Base-by-base conservation (phyloP, 176 grass and related monocot species). In the Aegilops longissima region DNA sequence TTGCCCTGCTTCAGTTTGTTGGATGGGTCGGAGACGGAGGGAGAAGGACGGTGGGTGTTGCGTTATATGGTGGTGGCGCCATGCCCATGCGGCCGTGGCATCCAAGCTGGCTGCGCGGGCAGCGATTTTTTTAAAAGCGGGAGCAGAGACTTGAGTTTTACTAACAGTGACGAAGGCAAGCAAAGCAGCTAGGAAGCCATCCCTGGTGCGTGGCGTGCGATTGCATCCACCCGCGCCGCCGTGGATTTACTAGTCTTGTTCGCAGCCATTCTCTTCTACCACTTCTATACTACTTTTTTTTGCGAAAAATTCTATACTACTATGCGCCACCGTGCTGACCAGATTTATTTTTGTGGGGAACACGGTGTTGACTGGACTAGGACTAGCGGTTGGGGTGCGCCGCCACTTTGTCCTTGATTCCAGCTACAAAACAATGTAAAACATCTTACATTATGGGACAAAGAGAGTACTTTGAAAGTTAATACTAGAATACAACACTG, bases 81-180 rank as follows among this genome's bases (percentile, higher is more conserved):
- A 8, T 59, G 54, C 54, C 11, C 38, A 1, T 1, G 74, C 66
- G 14, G 88, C 9, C 62, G 80, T 86, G 54, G 54, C 79, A 70
- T 12, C 30, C 39, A 90, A 86, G 84, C 73, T 90, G 89, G 84
- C 73, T 83, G 89, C 79, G 79, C 73, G 72, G 78, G 83, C 64
- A 54, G 38, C 61, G 21, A 34, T 65, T 40, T 86, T 86, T 78
- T 45, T 31, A 44, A 79, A 16, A 59, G 13, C 6, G 27, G 68
- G 64, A 39, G 39, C 2, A 2, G 73, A 76, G 73, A 52, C 44
- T 52, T 5, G 73, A 51, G 72, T 47, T 75, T 54, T 54, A 54
- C 51, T 54, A 18, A 49, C 24, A 47, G 72, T 45, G 42, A 75
- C 7, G 23, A 14, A 20, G 77, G 36, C 44, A 47, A 47, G 42